These are phyloP conservation scores for Bertia moriformis DNA, from an alignment of 2,329 filamentous ascomycete genomes.

Conservation along the genomic window DNA sequence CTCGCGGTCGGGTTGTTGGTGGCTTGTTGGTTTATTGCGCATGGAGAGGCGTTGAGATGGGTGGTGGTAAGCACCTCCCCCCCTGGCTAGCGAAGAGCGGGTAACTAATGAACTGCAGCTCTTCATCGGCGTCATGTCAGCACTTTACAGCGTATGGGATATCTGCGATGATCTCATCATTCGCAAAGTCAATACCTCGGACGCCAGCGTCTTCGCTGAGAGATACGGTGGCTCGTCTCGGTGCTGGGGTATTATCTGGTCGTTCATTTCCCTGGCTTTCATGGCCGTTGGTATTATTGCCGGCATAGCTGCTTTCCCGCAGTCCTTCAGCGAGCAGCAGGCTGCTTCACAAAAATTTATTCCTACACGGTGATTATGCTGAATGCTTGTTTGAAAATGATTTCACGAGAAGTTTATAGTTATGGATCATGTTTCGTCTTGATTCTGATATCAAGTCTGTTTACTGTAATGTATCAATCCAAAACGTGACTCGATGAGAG, in stretches of 20 bases:
- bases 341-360: slow-evolving; percentile 56
- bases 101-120: slow-evolving; percentile 24
- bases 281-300: slow-evolving; percentile 64
- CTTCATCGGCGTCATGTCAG: slow-evolving; percentile 72
- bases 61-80: slow-evolving; percentile 36
- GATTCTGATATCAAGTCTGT: too few species aligned
- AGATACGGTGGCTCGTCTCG: slow-evolving; percentile 66
- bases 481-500: too few species aligned
- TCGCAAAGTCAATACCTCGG: slow-evolving; percentile 66
- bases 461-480: too few species aligned
- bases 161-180: slow-evolving; percentile 73
- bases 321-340: slow-evolving; percentile 55
- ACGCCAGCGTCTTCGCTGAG: slow-evolving; percentile 66
- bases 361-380: slow-evolving; percentile 1
- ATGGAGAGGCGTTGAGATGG: slow-evolving; percentile 60
- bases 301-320: slow-evolving; percentile 61
- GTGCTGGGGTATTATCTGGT: slow-evolving; percentile 72
- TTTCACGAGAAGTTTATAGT: too few species aligned
- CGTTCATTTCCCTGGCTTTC: slow-evolving; percentile 54
- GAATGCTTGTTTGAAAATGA: too few species aligned
- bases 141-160: slow-evolving; percentile 70
- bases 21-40: slow-evolving; percentile 66
- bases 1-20: slow-evolving; percentile 57
- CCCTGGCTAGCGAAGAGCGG: slow-evolving; percentile 1
- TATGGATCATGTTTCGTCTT: too few species aligned